Percentiles rank a stretch among this genome's conserved stretches.
Evolutionary conservation across 2,329 filamentous ascomycete genomes (phyloP).

Genomic region (Cladosporium austrohemisphaericum): DNA sequence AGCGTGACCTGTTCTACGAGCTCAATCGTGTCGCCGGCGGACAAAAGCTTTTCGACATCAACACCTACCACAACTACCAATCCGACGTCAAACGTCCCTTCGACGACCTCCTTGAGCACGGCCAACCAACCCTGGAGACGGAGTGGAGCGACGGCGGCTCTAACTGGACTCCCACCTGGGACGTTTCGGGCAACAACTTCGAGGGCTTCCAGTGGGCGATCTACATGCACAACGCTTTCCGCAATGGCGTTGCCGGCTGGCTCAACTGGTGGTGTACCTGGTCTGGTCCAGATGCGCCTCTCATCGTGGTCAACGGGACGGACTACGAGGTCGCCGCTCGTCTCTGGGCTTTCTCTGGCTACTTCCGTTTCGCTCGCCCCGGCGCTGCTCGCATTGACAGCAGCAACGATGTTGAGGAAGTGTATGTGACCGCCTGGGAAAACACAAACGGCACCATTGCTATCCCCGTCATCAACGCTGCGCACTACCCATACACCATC

Average conservation of each 20-base stretch:
- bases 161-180: conserved; percentile 21
- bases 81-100: conserved; percentile 21
- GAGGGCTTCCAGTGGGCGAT: conserved; percentile 28
- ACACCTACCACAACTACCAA: conserved; percentile 27
- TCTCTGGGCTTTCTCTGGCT: conserved; percentile 24
- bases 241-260: conserved; percentile 16
- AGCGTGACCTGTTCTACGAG: conserved; percentile 22
- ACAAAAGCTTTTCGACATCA: conserved; percentile 21
- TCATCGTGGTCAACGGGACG: conserved; percentile 18
- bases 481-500: conserved; percentile 21
- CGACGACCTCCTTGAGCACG: conserved; percentile 11
- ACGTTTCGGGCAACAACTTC: conserved; percentile 16
- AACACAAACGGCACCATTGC: conserved; percentile 25
- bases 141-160: conserved; percentile 22
- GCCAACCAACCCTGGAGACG: conserved; percentile 23
- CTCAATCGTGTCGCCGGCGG: conserved; percentile 16
- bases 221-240: conserved; percentile 27
- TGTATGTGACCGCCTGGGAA: conserved; percentile 21
- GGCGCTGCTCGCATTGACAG: conserved; percentile 19
- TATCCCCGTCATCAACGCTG: conserved; percentile 25
- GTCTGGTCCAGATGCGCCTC: conserved; percentile 15
- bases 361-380: conserved; percentile 26
- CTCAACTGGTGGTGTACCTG: conserved; percentile 22
- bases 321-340: conserved; percentile 21
- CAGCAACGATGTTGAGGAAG: conserved; percentile 17